phyloP scores from a whole-genome alignment of 768 basidiomycete species.

The Xanthoconium purpureum region DNA sequence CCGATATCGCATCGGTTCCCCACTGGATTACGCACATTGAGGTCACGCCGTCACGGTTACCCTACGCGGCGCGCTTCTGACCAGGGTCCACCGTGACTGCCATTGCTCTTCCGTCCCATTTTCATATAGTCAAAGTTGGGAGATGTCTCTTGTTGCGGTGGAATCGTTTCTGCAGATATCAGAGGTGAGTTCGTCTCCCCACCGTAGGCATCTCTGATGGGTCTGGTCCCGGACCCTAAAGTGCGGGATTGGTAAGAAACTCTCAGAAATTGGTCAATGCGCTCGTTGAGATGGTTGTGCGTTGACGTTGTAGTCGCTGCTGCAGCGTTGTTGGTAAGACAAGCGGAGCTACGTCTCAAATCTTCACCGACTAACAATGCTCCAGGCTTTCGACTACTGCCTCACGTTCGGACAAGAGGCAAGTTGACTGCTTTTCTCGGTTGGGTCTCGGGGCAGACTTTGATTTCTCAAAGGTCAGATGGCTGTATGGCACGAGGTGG shows the following conservation, averaged over 20 bases:
- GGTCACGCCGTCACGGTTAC: not conserved
- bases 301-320: constrained; percentile 7
- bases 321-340: constrained; percentile 12
- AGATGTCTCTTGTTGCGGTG: constrained; percentile 12
- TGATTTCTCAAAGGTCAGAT: constrained; percentile 11
- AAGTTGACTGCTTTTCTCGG: not conserved
- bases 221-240: not conserved
- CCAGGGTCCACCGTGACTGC: not conserved
- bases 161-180: constrained; percentile 12
- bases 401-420: constrained; percentile 15
- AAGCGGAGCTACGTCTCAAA: not conserved
- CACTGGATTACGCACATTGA: no score
- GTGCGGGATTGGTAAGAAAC: constrained; percentile 11
- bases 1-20: not conserved
- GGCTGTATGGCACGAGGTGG: constrained; percentile 18
- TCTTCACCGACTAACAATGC: not conserved
- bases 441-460: not conserved
- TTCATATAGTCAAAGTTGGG: not conserved
- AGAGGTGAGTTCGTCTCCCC: constrained; percentile 4
- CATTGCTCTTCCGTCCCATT: not conserved
- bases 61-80: not conserved
- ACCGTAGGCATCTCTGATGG: not conserved
- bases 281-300: not conserved
- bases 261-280: not conserved
- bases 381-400: constrained; percentile 17